phyloP scores from a whole-genome alignment of 2,329 filamentous ascomycete genomes.

The Leptographium flavum region DNA sequence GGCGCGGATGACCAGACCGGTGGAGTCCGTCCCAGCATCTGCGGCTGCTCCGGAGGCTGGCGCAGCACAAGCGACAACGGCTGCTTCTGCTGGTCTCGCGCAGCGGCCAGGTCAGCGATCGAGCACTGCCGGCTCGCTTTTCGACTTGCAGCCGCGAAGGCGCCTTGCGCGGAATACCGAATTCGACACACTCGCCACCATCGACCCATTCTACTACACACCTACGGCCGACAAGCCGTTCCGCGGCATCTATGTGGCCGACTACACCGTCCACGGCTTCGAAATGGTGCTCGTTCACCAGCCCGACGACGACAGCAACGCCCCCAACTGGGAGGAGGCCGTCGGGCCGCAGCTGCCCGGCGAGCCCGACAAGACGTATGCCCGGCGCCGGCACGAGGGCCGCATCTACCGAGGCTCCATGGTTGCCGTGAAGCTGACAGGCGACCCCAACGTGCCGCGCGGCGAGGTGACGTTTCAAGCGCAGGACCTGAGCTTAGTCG shows the following conservation, averaged over 20 bases:
- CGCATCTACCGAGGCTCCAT: constrained; percentile 51
- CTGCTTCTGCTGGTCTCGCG: no score
- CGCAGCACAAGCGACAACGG: no score
- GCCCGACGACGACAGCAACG: constrained; percentile 26
- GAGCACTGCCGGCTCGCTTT: no score
- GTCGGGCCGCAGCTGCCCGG: constrained; percentile 15
- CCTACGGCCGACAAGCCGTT: constrained; percentile 70
- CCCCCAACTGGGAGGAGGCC: no score
- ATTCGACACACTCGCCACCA: constrained; percentile 51
- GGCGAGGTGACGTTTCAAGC: constrained; percentile 74
- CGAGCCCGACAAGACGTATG: constrained; percentile 33
- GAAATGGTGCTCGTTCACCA: constrained; percentile 80
- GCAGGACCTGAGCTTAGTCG: constrained; percentile 51
- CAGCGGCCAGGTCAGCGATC: no score
- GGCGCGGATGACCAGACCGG: no score
- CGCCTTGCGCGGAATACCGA: constrained; percentile 22
- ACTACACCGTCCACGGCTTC: constrained; percentile 77
- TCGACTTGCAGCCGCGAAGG: no score
- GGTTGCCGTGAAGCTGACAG: constrained; percentile 80
- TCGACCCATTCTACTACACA: constrained; percentile 63
- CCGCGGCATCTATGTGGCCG: constrained; percentile 83
- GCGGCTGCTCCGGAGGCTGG: no score
- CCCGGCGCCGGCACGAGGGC: constrained; percentile 28
- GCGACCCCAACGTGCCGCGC: constrained; percentile 77
- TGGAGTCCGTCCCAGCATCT: no score